These are phyloP conservation scores for Talaromyces liani DNA, from an alignment of 495 filamentous ascomycete species.

Conservation along the genomic window DNA sequence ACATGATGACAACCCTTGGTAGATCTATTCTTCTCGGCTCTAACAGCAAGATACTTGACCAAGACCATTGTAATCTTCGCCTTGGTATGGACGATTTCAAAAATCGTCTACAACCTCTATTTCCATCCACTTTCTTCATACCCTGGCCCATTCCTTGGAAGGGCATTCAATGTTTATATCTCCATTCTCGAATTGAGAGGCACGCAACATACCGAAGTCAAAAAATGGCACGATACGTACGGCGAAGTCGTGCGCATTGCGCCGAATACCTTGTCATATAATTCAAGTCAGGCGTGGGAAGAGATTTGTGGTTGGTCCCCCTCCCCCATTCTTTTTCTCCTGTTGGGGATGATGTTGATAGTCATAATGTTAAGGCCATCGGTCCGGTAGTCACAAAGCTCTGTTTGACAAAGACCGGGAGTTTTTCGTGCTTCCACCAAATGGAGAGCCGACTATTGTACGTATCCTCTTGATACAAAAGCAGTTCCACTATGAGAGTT, in stretches of 20 bases:
- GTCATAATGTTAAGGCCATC: constrained; percentile 2
- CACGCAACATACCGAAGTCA: not conserved
- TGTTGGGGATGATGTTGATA: not conserved
- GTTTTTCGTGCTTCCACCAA: not conserved
- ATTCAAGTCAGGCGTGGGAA: constrained; percentile 10
- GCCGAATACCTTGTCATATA: constrained; percentile 13
- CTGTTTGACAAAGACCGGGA: constrained; percentile 8
- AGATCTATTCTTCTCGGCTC: not conserved
- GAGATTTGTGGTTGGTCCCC: constrained; percentile 9
- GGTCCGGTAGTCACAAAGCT: not conserved
- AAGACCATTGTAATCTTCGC: not conserved
- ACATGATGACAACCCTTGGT: not conserved
- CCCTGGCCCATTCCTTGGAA: constrained; percentile 21
- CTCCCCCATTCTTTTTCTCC: not conserved
- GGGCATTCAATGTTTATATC: constrained; percentile 3
- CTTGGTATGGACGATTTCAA: not conserved
- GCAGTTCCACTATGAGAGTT: not conserved
- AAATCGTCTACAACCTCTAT: constrained; percentile 20
- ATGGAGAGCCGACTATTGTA: not conserved
- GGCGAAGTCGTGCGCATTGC: constrained; percentile 14
- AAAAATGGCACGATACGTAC: constrained; percentile 14
- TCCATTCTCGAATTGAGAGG: constrained; percentile 8
- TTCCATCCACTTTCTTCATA: constrained; percentile 20
- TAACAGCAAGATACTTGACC: not conserved
- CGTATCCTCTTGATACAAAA: not conserved